Evolutionary conservation across 208 protist genomes (phyloP), one percentile per base, ranked within the genome.

Genomic region (Leishmania tropica): DNA sequence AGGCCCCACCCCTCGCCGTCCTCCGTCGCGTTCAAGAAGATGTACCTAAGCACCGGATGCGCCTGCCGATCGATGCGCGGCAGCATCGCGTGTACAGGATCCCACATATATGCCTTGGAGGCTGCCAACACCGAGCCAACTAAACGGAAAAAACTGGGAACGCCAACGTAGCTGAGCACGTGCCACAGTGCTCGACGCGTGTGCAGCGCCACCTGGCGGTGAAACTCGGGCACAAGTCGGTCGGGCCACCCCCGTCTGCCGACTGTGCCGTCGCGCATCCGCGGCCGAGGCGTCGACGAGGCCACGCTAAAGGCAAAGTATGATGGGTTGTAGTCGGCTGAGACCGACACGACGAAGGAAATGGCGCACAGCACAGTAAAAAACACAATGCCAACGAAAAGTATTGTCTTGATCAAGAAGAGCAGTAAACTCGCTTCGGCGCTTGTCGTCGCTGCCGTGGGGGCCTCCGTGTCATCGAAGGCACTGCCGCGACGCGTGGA

Each of bases 151-250:
- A 37, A 56, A 15, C 58, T 64, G 48, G 47, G n/a, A 35, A 67
- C 48, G 21, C 53, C 77, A 48, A 80, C 37, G 37, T n/a, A 35
- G 15, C 35, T 4, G 0, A 73, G 35, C 15, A 70, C 19, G 10
- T 67, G 53, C n/a, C 73, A 42, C 45, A 81, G 21, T 37, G 35
- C 40, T 21, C 60, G 70, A 37, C 83, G 88, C n/a, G 75, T 21
- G 42, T 80, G 80, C 62, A 89, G 75, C 21, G 85, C 85, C 1
- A 87, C 37, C 76, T 89, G 88, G 19, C 75, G 79, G 31, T 70
- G 80, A 53, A 88, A 53, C 79, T 87, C 83, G 5, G 85, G 85
- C 28, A 87, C 75, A 11, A 86, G 6, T 35, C 80, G 76, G 64
- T 88, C 80, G 5, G 79, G 67, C 24, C 85, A 83, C 10, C 71